Percentiles rank a stretch among this genome's conserved stretches.
phyloP scores from a whole-genome alignment of 106 monocot genomes.

The Dioscorea zingiberensis region DNA sequence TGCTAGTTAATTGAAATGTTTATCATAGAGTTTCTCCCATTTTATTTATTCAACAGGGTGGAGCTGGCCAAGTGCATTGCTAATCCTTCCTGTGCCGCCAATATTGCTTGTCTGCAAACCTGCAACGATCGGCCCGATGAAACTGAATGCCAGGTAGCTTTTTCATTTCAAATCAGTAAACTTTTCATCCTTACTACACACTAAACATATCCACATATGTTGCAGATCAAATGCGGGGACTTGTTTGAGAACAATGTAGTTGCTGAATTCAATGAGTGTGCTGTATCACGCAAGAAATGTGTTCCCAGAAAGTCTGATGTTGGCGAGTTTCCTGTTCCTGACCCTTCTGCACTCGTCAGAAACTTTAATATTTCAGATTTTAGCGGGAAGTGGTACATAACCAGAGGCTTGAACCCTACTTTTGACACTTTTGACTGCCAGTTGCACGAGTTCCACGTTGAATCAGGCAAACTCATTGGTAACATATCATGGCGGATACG shows the following conservation, averaged over 20 bases:
- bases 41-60: constrained; percentile 35
- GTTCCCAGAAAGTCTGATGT: constrained; percentile 77
- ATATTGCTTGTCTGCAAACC: constrained; percentile 91
- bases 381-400: constrained; percentile 92
- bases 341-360: constrained; percentile 60
- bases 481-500: constrained; percentile 79
- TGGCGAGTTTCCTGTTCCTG: constrained; percentile 85
- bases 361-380: constrained; percentile 76
- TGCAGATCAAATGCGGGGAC: constrained; percentile 93
- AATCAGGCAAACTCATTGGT: constrained; percentile 60
- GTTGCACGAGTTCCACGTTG: constrained; percentile 84
- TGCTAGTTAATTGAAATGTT: neutral
- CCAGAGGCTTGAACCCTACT: constrained; percentile 81
- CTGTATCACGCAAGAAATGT: constrained; percentile 95
- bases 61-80: constrained; percentile 88
- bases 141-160: constrained; percentile 82
- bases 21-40: neutral
- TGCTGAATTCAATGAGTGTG: constrained; percentile 97
- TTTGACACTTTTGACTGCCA: constrained; percentile 95
- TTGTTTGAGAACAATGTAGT: constrained; percentile 89
- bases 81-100: constrained; percentile 93
- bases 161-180: neutral
- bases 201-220: neutral
- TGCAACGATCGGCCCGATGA: constrained; percentile 97
- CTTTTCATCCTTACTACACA: neutral